Conservation (phyloP, 148 eudicot genomes). For the Rhododendron mucronatum region DNA sequence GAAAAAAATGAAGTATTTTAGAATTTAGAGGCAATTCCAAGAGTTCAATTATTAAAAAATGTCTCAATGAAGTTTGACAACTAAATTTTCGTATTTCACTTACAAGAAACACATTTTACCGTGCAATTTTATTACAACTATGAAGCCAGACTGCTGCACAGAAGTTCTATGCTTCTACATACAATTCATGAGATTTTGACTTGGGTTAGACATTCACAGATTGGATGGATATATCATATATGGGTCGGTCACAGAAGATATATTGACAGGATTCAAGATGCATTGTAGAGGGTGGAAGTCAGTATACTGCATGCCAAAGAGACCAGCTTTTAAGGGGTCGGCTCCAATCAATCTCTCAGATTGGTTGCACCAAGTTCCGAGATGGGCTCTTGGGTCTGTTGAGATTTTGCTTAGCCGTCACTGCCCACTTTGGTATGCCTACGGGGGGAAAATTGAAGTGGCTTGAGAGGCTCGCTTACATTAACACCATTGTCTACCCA, state of each 20-base stretch:
- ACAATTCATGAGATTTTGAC: background rate
- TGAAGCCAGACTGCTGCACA: background rate
- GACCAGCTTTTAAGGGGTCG: constrained; percentile 88
- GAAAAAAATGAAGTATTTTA: background rate
- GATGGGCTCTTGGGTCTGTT: constrained; percentile 98
- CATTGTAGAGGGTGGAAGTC: constrained; percentile 98
- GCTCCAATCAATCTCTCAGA: constrained; percentile 95
- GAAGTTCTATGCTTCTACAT: background rate
- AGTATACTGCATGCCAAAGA: constrained; percentile 80
- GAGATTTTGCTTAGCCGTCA: constrained; percentile 94
- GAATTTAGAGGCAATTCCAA: background rate
- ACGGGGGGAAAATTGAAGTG: constrained; percentile 83
- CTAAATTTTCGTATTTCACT: background rate
- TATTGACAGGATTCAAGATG: constrained; percentile 96
- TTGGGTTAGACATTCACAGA: constrained; percentile 32
- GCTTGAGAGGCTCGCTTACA: constrained; percentile 82
- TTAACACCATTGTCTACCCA: constrained; percentile 87
- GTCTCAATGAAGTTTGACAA: background rate
- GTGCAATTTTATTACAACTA: background rate
- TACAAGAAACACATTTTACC: background rate
- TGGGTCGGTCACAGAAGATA: constrained; percentile 93
- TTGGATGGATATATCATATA: constrained; percentile 99
- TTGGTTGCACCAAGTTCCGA: constrained; percentile 79
- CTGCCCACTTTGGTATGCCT: constrained; percentile 96
- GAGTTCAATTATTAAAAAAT: background rate